phyloP scores from a whole-genome alignment of 257 asterid species.

The Solanum pinnatisectum region DNA sequence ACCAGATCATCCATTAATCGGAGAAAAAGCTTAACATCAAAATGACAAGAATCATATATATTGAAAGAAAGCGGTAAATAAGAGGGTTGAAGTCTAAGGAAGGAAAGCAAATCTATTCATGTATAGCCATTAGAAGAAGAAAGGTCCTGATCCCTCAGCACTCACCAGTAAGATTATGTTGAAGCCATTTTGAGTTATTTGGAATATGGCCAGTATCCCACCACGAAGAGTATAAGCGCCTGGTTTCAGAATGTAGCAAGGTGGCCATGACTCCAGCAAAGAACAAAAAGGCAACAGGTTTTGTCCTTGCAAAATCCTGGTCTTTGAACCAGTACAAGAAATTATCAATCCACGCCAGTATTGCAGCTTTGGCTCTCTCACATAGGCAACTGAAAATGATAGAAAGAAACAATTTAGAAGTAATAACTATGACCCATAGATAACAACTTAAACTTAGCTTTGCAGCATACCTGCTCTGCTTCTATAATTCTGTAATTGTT shows the following conservation, averaged over 20 bases:
- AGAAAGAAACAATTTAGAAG: neutral
- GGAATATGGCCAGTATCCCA: conserved; percentile 90
- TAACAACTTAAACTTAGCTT: neutral
- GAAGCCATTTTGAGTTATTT: conserved; percentile 90
- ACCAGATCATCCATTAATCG: neutral
- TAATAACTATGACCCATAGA: neutral
- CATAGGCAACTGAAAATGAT: neutral
- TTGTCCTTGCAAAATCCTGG: conserved; percentile 20
- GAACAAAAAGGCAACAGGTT: conserved; percentile 19
- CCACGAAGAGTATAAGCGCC: conserved; percentile 82
- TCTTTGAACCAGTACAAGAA: conserved; percentile 21
- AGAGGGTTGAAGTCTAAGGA: neutral
- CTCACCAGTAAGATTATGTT: conserved; percentile 72
- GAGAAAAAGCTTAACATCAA: neutral
- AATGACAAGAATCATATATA: neutral
- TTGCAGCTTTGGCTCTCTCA: neutral
- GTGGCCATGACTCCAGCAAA: conserved; percentile 59
- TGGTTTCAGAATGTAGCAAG: conserved; percentile 48
- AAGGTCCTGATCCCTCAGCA: neutral
- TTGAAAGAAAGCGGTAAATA: neutral
- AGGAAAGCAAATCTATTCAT: neutral
- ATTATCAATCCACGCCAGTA: conserved; percentile 14
- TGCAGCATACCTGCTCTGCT: neutral
- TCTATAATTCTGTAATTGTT: neutral
- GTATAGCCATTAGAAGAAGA: neutral